Evolutionary conservation across 371 early-diverging fungal genomes (phyloP).

Genomic region (Smittium mucronatum): DNA sequence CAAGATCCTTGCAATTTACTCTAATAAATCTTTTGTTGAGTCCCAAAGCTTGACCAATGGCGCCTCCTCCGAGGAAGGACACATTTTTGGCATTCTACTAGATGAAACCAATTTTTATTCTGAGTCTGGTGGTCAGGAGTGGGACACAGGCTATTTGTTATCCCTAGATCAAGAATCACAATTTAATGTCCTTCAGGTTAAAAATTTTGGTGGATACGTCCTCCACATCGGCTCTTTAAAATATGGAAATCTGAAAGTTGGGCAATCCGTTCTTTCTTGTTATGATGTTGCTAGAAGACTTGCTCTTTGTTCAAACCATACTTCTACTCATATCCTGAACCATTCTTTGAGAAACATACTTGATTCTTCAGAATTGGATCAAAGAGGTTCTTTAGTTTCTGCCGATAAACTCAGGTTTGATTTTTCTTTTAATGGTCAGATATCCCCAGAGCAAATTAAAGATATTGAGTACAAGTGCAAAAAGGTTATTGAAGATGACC

Average conservation of each 20-base stretch:
- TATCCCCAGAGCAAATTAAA: slow-evolving; percentile 67
- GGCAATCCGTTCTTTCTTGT: slow-evolving; percentile 55
- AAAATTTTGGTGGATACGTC: slow-evolving; percentile 91
- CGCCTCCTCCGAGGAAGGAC: slow-evolving; percentile 17
- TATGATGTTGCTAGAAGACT: slow-evolving; percentile 83
- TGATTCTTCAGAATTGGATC: slow-evolving; percentile 60
- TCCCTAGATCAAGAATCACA: slow-evolving; percentile 67
- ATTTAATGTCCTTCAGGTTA: slow-evolving; percentile 89
- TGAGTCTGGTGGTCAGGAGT: slow-evolving; percentile 98
- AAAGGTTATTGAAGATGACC: slow-evolving; percentile 62
- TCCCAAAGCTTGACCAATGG: slow-evolving; percentile 16
- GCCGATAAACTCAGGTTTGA: slow-evolving; percentile 97
- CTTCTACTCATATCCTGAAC: slow-evolving; percentile 96
- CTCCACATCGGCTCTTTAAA: slow-evolving; percentile 92
- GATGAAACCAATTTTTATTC: slow-evolving; percentile 98
- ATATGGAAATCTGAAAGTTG: slow-evolving; percentile 63
- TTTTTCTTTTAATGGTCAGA: slow-evolving; percentile 68
- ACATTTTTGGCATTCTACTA: slow-evolving; percentile 70
- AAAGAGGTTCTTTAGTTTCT: slow-evolving; percentile 97
- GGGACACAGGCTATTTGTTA: slow-evolving; percentile 89
- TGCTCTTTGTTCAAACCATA: slow-evolving; percentile 93
- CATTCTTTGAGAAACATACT: slow-evolving; percentile 79
- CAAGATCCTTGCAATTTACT: slow-evolving; percentile 25
- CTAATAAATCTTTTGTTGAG: slow-evolving; percentile 17
- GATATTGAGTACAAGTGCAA: slow-evolving; percentile 74